A percentile compares a stretch with the other conserved stretches of the same genome.
phyloP scores from a whole-genome alignment of 2,329 filamentous ascomycete species.

The Epichloe brachyelytri region DNA sequence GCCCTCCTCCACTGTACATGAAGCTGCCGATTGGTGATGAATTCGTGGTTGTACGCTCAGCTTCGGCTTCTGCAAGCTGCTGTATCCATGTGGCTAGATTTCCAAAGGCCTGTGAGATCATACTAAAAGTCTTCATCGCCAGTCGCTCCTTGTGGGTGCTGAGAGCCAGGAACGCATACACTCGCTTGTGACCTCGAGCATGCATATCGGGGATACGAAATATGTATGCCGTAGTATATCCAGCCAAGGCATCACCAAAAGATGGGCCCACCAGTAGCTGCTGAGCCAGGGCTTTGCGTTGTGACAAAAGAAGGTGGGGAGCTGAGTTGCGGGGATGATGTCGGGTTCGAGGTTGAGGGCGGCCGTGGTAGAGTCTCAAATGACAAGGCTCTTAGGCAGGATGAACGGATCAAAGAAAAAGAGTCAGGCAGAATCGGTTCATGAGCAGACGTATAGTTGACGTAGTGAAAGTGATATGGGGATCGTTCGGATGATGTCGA shows the following conservation, averaged over 20 bases:
- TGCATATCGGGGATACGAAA: slow-evolving; percentile 57
- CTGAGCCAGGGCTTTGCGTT: slow-evolving; percentile 37
- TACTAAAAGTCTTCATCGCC: slow-evolving; percentile 53
- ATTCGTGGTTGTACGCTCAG: slow-evolving; percentile 40
- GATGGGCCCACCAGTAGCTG: slow-evolving; percentile 50
- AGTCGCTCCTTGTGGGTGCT: slow-evolving; percentile 52
- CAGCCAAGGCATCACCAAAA: slow-evolving; percentile 53
- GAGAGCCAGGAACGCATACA: slow-evolving; percentile 54
- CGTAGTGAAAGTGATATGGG: slow-evolving; percentile 47
- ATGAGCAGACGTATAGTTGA: slow-evolving; percentile 57
- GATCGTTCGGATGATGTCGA: slow-evolving; percentile 34
- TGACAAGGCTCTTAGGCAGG: slow-evolving; percentile 52
- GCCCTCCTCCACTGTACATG: slow-evolving; percentile 24
- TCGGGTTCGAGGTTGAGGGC: slow-evolving; percentile 28
- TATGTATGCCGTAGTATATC: slow-evolving; percentile 58
- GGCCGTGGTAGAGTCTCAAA: slow-evolving; percentile 52
- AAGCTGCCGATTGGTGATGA: slow-evolving; percentile 25
- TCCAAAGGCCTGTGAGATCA: slow-evolving; percentile 48
- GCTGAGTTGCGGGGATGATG: slow-evolving; percentile 21
- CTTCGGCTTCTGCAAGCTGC: slow-evolving; percentile 48
- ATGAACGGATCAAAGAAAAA: slow-evolving; percentile 54
- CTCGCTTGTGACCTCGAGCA: slow-evolving; percentile 53
- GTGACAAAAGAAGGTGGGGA: slow-evolving; percentile 39
- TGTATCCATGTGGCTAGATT: slow-evolving; percentile 55
- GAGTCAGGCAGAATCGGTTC: slow-evolving; percentile 48